phyloP scores from a whole-genome alignment of 495 filamentous ascomycete species.

The Melanomma pulvis-pyrius region DNA sequence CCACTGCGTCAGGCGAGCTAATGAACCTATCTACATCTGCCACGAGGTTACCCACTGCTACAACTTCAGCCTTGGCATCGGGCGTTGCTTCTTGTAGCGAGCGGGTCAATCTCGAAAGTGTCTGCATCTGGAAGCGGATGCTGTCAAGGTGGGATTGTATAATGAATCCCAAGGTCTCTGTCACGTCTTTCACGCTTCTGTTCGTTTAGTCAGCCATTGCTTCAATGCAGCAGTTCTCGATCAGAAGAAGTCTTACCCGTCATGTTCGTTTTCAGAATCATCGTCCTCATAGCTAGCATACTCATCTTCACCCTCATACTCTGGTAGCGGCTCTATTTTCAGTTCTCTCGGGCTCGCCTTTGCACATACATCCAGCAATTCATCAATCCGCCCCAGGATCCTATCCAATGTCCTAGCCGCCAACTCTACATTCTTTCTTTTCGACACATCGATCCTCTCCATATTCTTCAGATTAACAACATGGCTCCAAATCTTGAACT shows the following conservation, averaged over 20 bases:
- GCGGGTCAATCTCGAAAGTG: conserved; percentile 19
- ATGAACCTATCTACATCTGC: conserved; percentile 19
- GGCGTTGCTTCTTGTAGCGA: conserved; percentile 22
- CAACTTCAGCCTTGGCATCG: conserved; percentile 6
- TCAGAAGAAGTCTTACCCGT: not conserved
- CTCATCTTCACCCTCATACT: conserved; percentile 20
- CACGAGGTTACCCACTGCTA: conserved; percentile 5
- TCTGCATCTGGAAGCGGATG: conserved; percentile 27
- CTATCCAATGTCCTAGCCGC: conserved; percentile 15
- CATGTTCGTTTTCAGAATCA: not conserved
- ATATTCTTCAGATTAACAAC: conserved; percentile 12
- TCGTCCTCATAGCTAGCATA: not conserved
- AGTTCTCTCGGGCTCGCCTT: conserved; percentile 18
- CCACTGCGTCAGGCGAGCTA: conserved; percentile 12
- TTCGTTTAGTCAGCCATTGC: not conserved
- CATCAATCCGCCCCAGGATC: not conserved
- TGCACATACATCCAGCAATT: conserved; percentile 1
- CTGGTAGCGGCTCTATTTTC: conserved; percentile 8
- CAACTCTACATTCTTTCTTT: conserved; percentile 11
- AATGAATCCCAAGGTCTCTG: conserved; percentile 12
- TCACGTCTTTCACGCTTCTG: not conserved
- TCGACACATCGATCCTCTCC: conserved; percentile 10
- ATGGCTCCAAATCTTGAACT: conserved; percentile 15
- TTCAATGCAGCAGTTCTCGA: not conserved
- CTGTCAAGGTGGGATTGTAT: conserved; percentile 18